These are phyloP conservation scores for Rhododendron simsii DNA, from an alignment of 148 eudicot genomes.

Conservation along the genomic window DNA sequence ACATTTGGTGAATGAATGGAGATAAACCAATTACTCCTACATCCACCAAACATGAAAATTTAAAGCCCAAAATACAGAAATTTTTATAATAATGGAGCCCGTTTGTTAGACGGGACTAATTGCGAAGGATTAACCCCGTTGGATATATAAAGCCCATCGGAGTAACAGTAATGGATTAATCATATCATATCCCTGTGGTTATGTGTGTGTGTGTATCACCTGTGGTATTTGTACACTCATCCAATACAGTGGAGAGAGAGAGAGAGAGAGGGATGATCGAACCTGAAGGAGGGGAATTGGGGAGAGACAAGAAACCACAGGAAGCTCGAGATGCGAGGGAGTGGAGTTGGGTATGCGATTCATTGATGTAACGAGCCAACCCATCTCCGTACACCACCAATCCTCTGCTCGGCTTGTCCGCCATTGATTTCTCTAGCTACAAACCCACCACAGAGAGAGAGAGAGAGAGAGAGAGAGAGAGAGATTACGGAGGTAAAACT, in stretches of 20 bases:
- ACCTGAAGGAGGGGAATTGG: conserved; percentile 61
- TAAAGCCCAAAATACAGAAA: neutral
- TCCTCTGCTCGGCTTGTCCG: conserved; percentile 90
- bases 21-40: too few species aligned
- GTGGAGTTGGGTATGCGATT: conserved; percentile 60
- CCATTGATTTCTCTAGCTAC: conserved; percentile 35
- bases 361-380: conserved; percentile 47
- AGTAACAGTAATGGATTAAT: neutral
- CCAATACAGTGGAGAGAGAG: neutral
- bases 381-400: conserved; percentile 77
- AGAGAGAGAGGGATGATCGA: neutral
- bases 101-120: neutral
- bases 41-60: neutral
- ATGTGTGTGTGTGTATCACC: neutral
- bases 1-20: too few species aligned
- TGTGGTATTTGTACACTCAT: neutral
- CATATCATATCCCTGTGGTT: neutral
- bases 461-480: neutral
- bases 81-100: neutral
- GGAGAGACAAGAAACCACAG: conserved; percentile 78
- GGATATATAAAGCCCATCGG: neutral
- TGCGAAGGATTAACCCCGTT: neutral
- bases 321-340: conserved; percentile 53
- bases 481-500: neutral
- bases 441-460: neutral